phyloP scores from a whole-genome alignment of 352 stramenopile species.

The Phytopythium kandeliae region DNA sequence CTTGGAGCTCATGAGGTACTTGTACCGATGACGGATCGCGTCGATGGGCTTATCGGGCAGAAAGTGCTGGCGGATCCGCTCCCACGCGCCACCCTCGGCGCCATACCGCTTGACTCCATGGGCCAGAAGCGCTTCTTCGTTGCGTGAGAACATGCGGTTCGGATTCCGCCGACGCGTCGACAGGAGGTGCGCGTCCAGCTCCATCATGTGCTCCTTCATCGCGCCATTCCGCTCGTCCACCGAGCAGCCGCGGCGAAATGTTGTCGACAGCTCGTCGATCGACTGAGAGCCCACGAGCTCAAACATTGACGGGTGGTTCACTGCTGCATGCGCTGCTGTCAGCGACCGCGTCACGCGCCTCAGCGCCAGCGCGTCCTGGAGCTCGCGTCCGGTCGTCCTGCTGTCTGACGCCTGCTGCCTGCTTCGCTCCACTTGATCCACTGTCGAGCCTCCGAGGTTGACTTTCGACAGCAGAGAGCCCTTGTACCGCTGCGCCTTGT shows the following conservation, averaged over 20 bases:
- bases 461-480: conserved; percentile 59
- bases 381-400: conserved; percentile 3
- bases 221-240: conserved; percentile 42
- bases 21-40: conserved; percentile 56
- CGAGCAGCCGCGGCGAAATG: conserved; percentile 36
- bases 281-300: conserved; percentile 68
- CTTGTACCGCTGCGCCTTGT: conserved; percentile 62
- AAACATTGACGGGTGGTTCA: conserved; percentile 84
- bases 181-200: conserved; percentile 71
- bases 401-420: not conserved
- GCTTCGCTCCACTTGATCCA: conserved; percentile 4
- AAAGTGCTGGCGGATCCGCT: conserved; percentile 56
- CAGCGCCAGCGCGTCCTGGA: conserved; percentile 24
- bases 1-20: conserved; percentile 62
- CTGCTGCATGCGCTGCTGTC: conserved; percentile 66
- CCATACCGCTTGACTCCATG: conserved; percentile 67
- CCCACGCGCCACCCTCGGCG: conserved; percentile 40
- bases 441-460: conserved; percentile 13
- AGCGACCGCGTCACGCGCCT: conserved; percentile 74
- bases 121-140: conserved; percentile 62
- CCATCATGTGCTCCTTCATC: conserved; percentile 56
- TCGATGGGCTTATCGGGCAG: conserved; percentile 48
- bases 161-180: conserved; percentile 24
- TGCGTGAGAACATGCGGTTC: conserved; percentile 44
- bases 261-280: conserved; percentile 41